A percentile compares a stretch with the other conserved stretches of the same genome.
Conservation (phyloP, 768 basidiomycete genomes). For the Pilatotrama ljubarskyi region DNA sequence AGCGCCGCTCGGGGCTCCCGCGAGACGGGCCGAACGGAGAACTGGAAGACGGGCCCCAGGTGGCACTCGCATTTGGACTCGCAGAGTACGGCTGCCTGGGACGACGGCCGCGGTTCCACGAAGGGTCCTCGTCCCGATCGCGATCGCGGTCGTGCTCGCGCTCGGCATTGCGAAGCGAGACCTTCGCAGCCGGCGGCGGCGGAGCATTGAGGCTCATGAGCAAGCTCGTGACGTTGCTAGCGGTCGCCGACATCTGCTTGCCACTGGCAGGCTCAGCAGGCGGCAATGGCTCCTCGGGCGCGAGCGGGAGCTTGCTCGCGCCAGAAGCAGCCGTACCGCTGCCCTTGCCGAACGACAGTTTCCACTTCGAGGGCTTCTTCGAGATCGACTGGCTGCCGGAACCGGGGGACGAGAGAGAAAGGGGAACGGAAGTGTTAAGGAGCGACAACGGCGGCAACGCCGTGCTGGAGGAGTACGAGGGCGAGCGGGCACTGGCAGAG, state of each 20-base stretch:
- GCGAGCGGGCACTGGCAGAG: conserved; percentile 6
- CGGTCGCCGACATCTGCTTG: conserved; percentile 61
- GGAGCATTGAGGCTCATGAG: conserved; percentile 69
- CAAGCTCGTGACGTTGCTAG: conserved; percentile 73
- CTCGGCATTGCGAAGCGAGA: not conserved
- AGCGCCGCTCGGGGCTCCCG: conserved; percentile 21
- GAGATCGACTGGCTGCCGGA: conserved; percentile 40
- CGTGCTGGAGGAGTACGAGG: conserved; percentile 10
- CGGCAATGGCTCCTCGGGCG: conserved; percentile 18
- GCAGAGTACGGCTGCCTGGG: conserved; percentile 17
- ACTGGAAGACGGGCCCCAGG: conserved; percentile 22
- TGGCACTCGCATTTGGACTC: conserved; percentile 15
- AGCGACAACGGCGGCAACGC: conserved; percentile 15
- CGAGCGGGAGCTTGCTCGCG: conserved; percentile 13
- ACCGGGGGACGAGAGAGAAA: conserved; percentile 28
- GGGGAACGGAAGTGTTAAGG: conserved; percentile 38
- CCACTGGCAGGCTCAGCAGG: conserved; percentile 18
- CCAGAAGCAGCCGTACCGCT: conserved; percentile 28
- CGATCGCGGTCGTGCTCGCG: conserved; percentile 1
- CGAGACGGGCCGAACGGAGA: conserved; percentile 19
- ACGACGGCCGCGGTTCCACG: conserved; percentile 19
- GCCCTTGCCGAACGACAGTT: conserved; percentile 70
- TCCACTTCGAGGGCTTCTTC: conserved; percentile 90
- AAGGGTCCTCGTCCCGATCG: conserved; percentile 3
- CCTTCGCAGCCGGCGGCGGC: conserved; percentile 20